Base-by-base conservation (phyloP, 345 rosid genomes). In the Lumnitzera littorea region DNA sequence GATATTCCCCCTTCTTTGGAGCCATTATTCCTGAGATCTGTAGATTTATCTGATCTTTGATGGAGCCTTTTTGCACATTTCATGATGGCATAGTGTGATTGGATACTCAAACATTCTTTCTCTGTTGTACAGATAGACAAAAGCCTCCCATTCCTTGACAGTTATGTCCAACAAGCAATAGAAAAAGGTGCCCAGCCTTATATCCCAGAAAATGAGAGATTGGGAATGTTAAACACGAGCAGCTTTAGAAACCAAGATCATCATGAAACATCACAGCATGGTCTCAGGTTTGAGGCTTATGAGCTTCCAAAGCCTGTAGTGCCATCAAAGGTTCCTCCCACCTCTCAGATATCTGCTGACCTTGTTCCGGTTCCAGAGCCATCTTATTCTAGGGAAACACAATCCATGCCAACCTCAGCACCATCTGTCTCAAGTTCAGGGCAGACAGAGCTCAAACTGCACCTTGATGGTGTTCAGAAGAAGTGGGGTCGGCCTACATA, bases 201-300 rank as follows among this genome's bases (percentile, higher is more conserved):
- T 71, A 78, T 88, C 66, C 81, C 89, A 15, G 99, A 90, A 80
- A 78, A 67, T 46, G 91, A 83, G 48, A 95, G 97, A 15, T 77
- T 73, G 17, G 89, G 91, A 20, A 69, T 74, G 60, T 60, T 56
- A 57, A 63, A 79, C 70, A 60, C 79, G 15, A 79, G 80, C 63
- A 77, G 74, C 71, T 81, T 77, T 71, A 74, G 76, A 71, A 74
- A 67, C 63, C 85, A 86, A 61, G 85, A 88, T 51, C 85, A 76
- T 53, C 87, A 74, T 25, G 96, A 88, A 68, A 72, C 61, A 61
- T 70, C 84, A 64, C 53, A 79, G 49, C 99, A 90, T 56, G 76
- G 89, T 74, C 97, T 94, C 58, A 79, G 88, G 72, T 94, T 94
- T 20, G 97, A 94, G 77, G 99, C 99, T 17, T 88, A 90, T 62